Evolutionary conservation across 192 early-diverging fungal species (phyloP), one percentile per base, ranked within the genome.

Genomic region (Spizellomyces sp.): DNA sequence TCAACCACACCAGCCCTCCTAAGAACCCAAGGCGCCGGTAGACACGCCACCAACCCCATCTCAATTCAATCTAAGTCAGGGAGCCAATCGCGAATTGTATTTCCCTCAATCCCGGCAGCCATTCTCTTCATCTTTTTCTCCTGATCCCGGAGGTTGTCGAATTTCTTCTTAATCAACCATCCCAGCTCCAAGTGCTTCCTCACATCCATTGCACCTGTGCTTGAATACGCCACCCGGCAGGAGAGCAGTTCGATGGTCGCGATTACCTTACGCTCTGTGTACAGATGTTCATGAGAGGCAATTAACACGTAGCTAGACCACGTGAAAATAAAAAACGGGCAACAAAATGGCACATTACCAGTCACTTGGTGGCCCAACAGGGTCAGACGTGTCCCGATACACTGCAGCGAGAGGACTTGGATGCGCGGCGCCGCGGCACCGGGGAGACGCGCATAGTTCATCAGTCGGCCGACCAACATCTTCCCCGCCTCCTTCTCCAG

Each of bases 21-120:
- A n/a, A n/a, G n/a, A n/a, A n/a, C n/a, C n/a, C n/a, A n/a, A n/a
- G n/a, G n/a, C n/a, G n/a, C n/a, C n/a, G n/a, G n/a, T n/a, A n/a
- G n/a, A n/a, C n/a, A n/a, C n/a, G n/a, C n/a, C n/a, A n/a, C n/a
- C n/a, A n/a, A n/a, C n/a, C n/a, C n/a, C n/a, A n/a, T n/a, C n/a
- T n/a, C n/a, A n/a, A n/a, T n/a, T n/a, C n/a, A n/a, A n/a, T n/a
- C n/a, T n/a, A n/a, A n/a, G n/a, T n/a, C n/a, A 2, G 1, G 52
- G 52, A 54, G 52, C 52, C 52, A 54, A 54, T 54, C 52, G 14
- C 52, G 52, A 17, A 54, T 54, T n/a, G 52, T 54, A 54, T 54
- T 17, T 17, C 52, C 52, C 52, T 0, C 52, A 54, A 17, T 54
- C 15, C 52, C 14, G 19, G 14, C 52, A 14, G 14, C 52, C 52